A percentile compares a stretch with the other conserved stretches of the same genome.
These are phyloP conservation scores for Wickerhamiella hasegawae DNA, from an alignment of 805 yeast genomes.

Conservation along the genomic window DNA sequence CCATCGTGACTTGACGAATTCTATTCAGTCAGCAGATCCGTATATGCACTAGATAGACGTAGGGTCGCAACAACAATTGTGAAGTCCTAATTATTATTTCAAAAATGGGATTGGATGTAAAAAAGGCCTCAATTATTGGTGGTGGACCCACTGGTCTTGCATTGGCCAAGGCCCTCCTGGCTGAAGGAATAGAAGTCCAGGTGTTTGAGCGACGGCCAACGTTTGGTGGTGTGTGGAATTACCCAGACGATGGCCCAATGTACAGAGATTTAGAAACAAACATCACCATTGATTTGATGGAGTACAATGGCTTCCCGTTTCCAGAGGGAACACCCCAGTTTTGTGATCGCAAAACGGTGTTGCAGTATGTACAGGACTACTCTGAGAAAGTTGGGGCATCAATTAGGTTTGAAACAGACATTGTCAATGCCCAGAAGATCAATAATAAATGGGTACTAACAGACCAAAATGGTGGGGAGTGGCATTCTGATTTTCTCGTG, in stretches of 20 bases:
- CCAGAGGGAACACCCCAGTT: conserved; percentile 32
- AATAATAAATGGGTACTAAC: conserved; percentile 14
- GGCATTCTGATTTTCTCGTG: conserved; percentile 48
- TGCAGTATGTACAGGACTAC: conserved; percentile 43
- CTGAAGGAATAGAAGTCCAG: conserved; percentile 35
- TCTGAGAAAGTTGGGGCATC: conserved; percentile 30
- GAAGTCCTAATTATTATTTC: no score
- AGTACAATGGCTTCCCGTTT: conserved; percentile 38
- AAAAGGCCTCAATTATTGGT: conserved; percentile 35
- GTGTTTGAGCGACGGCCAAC: conserved; percentile 41
- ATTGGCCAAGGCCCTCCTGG: conserved; percentile 42
- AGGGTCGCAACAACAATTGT: no score
- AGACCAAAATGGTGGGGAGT: conserved; percentile 20
- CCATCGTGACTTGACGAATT: no score
- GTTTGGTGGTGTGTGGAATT: conserved; percentile 79
- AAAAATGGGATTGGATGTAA: no score
- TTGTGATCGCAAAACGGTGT: conserved; percentile 46
- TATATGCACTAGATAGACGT: no score
- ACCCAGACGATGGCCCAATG: conserved; percentile 33
- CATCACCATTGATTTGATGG: conserved; percentile 51
- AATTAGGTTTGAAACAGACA: conserved; percentile 32
- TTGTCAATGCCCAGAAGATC: conserved; percentile 27
- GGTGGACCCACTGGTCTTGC: conserved; percentile 68
- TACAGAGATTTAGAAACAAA: conserved; percentile 58
- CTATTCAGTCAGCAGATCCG: no score